These are phyloP conservation scores for Crithidia expoeki DNA, from an alignment of 208 protist genomes.

Conservation along the genomic window DNA sequence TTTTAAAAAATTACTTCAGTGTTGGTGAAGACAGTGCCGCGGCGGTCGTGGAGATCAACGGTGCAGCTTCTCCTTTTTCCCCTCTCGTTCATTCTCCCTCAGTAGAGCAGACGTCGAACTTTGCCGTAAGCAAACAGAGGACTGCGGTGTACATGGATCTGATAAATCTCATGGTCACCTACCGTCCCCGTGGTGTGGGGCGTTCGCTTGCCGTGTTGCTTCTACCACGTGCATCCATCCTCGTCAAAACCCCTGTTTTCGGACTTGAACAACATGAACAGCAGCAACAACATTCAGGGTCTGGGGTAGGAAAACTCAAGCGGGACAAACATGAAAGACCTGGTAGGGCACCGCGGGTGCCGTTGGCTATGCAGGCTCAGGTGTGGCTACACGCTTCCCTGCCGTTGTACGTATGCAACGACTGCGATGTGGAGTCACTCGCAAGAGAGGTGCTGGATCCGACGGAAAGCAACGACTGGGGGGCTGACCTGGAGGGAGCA, in stretches of 20 bases:
- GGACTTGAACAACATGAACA: neutral
- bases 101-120: neutral
- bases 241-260: conserved; percentile 8
- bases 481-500: conserved; percentile 34
- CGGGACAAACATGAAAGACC: too few species aligned
- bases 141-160: conserved; percentile 24
- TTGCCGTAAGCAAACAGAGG: neutral
- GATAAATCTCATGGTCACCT: conserved; percentile 36
- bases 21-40: neutral
- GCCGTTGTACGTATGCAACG: conserved; percentile 42
- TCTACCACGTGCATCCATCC: conserved; percentile 29
- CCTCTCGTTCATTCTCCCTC: neutral
- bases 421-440: conserved; percentile 44
- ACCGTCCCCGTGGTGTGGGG: conserved; percentile 32
- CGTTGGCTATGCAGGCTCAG: conserved; percentile 11
- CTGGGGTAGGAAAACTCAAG: too few species aligned
- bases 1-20: conserved; percentile 56
- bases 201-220: conserved; percentile 33
- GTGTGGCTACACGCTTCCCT: conserved; percentile 33
- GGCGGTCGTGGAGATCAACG: neutral
- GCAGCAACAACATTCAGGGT: neutral
- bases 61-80: neutral
- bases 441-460: conserved; percentile 29
- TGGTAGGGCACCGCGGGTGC: neutral
- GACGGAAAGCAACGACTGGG: conserved; percentile 37